Conservation (phyloP, 352 stramenopile genomes). For the Thalassiosira mediterranea region DNA sequence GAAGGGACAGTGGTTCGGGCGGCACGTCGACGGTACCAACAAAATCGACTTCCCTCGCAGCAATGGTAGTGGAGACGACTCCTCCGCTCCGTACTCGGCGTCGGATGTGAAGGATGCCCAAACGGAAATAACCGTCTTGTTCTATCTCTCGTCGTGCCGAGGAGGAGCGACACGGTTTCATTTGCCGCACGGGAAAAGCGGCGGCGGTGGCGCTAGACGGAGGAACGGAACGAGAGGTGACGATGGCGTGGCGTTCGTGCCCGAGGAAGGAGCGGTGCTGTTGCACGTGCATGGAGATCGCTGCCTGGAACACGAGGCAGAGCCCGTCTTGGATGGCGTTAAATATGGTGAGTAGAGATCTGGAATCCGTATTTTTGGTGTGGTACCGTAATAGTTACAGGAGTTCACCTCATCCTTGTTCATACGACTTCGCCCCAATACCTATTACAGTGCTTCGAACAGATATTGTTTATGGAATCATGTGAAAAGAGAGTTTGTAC, state of each 20-base stretch:
- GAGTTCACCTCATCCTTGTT: background rate
- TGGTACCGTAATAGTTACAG: conserved; percentile 16
- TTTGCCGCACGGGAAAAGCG: conserved; percentile 24
- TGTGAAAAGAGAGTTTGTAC: too few relatives aligned
- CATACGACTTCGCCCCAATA: background rate
- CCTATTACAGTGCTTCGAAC: conserved; percentile 60
- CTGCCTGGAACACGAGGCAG: conserved; percentile 75
- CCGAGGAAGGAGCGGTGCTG: conserved; percentile 64
- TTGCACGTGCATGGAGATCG: conserved; percentile 75
- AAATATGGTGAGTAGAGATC: too few relatives aligned
- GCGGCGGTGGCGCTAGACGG: background rate
- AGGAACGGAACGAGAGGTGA: conserved; percentile 19
- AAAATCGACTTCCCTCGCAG: conserved; percentile 33
- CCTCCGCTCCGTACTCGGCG: conserved; percentile 2
- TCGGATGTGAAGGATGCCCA: conserved; percentile 31
- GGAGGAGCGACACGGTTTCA: conserved; percentile 76
- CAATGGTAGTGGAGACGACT: too few relatives aligned
- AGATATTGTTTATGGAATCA: conserved; percentile 72
- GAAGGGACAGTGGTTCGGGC: conserved; percentile 71
- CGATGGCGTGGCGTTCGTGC: conserved; percentile 51
- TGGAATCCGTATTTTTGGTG: too few relatives aligned
- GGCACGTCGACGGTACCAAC: conserved; percentile 66
- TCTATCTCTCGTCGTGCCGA: conserved; percentile 73
- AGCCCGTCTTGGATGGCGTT: conserved; percentile 64
- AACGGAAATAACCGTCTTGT: conserved; percentile 75